Evolutionary conservation across 352 stramenopile species (phyloP), one percentile per base, ranked within the genome.

Genomic region (Pythium angustatum): DNA sequence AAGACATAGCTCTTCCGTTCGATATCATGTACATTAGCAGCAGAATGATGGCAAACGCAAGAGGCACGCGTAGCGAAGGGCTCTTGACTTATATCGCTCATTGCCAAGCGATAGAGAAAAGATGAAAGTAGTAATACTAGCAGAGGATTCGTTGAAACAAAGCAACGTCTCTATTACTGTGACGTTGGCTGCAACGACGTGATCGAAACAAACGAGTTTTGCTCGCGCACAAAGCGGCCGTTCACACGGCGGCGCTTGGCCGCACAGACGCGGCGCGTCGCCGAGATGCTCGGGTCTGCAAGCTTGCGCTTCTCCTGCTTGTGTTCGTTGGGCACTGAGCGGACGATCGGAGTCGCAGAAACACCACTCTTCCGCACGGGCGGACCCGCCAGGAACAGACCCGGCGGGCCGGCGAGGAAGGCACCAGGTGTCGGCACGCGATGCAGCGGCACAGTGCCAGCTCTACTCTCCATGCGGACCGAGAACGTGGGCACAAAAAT

Each of bases 161-260:
- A n/a, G n/a, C n/a, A n/a, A n/a, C n/a, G n/a, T 41, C 11, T 41
- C 34, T 2, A 38, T 38, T 19, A 41, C 26, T 54, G 40, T 9
- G 47, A 28, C 9, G 28, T 40, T 21, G 52, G 52, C 76, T 90
- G 81, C 48, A 90, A 69, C 31, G 72, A 61, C n/a, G 78, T 90
- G 58, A 90, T 87, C 36, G 81, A 79, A 36, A 90, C 73, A 56
- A 90, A 90, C 6, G 68, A 56, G 51, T 72, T 67, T 50, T 85
- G 75, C 56, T 88, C 77, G 19, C 67, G 64, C 48, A 76, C 69
- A 54, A 90, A 90, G 56, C 81, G 81, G 54, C 81, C 81, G 31
- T 85, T 90, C 28, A 90, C 81, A 38, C 78, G 78, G 38, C 85
- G 77, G 11, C 81, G 77, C 68, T 88, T 90, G 41, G 81, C 71